A percentile compares a stretch with the other conserved stretches of the same genome.
Conservation (phyloP, 306 rosid genomes). For the Vigna reflexopilosa region DNA sequence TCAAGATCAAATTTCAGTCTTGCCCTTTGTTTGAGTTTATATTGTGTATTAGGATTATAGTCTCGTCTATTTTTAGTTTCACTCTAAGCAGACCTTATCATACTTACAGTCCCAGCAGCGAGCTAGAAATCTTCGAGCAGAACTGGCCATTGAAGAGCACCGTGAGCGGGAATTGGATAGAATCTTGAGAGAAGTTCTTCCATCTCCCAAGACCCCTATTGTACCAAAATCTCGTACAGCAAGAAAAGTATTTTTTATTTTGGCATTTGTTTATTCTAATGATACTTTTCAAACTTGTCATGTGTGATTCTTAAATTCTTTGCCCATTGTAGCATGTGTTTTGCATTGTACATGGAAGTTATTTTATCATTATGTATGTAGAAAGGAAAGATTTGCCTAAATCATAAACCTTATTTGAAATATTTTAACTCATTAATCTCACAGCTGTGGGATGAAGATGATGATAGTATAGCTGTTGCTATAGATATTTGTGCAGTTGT, state of each 20-base stretch:
- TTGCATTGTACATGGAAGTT: slow-evolving; percentile 4
- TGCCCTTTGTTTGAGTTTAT: neutral
- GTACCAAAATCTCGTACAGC: slow-evolving; percentile 66
- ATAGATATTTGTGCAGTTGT: slow-evolving; percentile 26
- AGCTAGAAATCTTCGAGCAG: slow-evolving; percentile 80
- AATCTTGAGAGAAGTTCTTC: slow-evolving; percentile 89
- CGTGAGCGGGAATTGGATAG: slow-evolving; percentile 82
- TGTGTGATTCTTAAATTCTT: slow-evolving; percentile 18
- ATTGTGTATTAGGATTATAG: neutral
- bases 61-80: slow-evolving; percentile 31
- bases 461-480: slow-evolving; percentile 12
- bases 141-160: slow-evolving; percentile 90
- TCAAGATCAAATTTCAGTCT: neutral
- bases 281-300: slow-evolving; percentile 12
- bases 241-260: slow-evolving; percentile 66
- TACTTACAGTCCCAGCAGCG: slow-evolving; percentile 81
- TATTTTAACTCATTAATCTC: slow-evolving; percentile 14
- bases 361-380: neutral
- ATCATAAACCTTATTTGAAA: neutral
- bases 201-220: slow-evolving; percentile 76
- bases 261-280: slow-evolving; percentile 20
- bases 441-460: neutral
- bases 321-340: slow-evolving; percentile 11
- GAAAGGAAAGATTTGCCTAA: slow-evolving; percentile 7
- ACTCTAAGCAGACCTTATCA: slow-evolving; percentile 35